Evolutionary conservation across 768 basidiomycete species (phyloP), one percentile per base, ranked within the genome.

Genomic region (Pleurotus giganteus): DNA sequence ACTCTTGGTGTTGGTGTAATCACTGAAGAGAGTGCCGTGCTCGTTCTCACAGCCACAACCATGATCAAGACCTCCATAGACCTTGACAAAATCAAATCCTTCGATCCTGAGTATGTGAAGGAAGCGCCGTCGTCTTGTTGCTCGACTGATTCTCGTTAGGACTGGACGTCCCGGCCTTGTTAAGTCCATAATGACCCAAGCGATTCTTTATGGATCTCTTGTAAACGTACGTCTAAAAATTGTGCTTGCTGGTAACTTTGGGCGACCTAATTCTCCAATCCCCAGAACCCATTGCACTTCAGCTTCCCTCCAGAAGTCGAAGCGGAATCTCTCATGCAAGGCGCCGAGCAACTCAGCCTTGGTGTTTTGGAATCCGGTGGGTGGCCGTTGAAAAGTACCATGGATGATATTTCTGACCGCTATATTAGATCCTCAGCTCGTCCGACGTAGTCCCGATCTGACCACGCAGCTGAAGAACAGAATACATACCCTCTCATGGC

Each of bases 231-330:
- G 72, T 58, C 19, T 23, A 31, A 11, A 19, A 37, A 24, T 5
- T 45, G 12, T 41, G 3, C 15, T 37, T 15, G 28, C 26, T n/a
- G 34, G 24, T 39, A 31, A 50, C 17, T 24, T 8, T 23, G 27
- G 8, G 31, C 47, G 19, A 15, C 42, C 24, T 41, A 9, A 44
- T 37, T 12, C 15, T 23, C 6, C 26, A 4, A 21, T 55, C 47
- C 31, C 13, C 57, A 90, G 80, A 92, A 93, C 62, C 91, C 90
- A 8, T 67, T 93, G 8, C 80, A 85, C 43, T 92, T 92, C 63
- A 86, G 86, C 61, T 86, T 92, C 61, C 88, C 89, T 4, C 88
- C 89, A 12, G 85, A 88, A 56, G 73, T 92, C 7, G 89, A 91
- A 52, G 86, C 83, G 54, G 87, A 89, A 57, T 85, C 85, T 50